phyloP scores from a whole-genome alignment of 1,284 basidiomycete genomes.

The Rhodotorula mucilaginosa region DNA sequence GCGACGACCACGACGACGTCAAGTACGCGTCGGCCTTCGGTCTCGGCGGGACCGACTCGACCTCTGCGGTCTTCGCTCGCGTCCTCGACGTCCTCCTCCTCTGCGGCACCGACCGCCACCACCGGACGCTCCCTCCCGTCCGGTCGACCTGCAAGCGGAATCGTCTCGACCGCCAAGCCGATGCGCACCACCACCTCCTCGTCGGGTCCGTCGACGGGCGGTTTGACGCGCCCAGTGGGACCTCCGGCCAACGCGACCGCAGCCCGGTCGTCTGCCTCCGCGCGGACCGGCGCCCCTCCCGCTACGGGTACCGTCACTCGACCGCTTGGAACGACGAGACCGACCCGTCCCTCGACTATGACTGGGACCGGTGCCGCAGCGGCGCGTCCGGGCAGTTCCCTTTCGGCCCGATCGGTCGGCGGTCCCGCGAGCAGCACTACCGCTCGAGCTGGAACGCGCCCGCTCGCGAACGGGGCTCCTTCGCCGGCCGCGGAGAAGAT shows the following conservation, averaged over 20 bases:
- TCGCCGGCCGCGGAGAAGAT: neutral
- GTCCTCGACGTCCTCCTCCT: neutral
- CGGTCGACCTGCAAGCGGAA: slow-evolving; percentile 1
- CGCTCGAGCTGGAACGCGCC: neutral
- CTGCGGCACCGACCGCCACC: neutral
- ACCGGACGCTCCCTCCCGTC: neutral
- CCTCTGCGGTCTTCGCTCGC: slow-evolving; percentile 7
- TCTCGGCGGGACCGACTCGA: no score
- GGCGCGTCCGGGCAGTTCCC: neutral
- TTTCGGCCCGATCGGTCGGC: neutral
- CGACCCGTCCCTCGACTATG: no score
- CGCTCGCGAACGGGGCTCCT: neutral
- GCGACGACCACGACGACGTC: neutral
- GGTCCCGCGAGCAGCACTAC: neutral
- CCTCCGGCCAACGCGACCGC: neutral
- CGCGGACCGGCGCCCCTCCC: no score
- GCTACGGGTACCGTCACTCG: no score
- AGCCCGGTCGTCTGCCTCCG: neutral
- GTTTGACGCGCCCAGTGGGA: neutral
- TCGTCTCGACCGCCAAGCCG: slow-evolving; percentile 13
- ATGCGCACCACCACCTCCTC: neutral
- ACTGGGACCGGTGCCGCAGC: neutral
- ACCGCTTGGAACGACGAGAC: no score
- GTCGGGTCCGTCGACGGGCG: neutral
- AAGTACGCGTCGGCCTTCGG: neutral